Base-by-base conservation (phyloP, 768 basidiomycete genomes). In the Pleurotus tuber-regium region DNA sequence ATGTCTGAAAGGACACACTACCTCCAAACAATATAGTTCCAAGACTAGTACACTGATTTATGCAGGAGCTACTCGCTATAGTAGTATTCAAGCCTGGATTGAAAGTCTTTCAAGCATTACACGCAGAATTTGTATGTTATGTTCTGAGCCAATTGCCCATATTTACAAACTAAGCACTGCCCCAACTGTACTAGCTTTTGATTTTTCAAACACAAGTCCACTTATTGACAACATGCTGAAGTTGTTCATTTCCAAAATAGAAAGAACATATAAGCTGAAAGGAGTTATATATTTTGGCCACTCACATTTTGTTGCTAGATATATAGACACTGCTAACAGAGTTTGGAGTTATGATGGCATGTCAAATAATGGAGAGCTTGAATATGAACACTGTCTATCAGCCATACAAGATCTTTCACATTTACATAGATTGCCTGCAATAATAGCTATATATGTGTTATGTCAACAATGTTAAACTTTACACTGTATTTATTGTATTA, bases 311-410 rank as follows among this genome's bases (percentile, higher is more conserved):
- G 18, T 16, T 11, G 9, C 18, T 6, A 10, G 38, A 40, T 40
- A 40, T 19, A 19, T 40, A 19, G 38, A 40, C 18, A 7, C 6
- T 10, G 7, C 9, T 19, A 40, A 40, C 6, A 40, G 18, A 19
- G 18, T 40, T 10, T 40, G 38, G 38, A 40, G 6, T 8, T 40
- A 40, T 40, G 38, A 40, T 40, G 50, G 50, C 39, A 53, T 59
- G 4, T 19, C 40, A 2, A 31, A 31, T 14, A 31, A 31, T 31
- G 30, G 30, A 31, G 7, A 7, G 14, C 14, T 31, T 31, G 14
- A 14, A 31, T 31, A 31, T 31, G 30, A 31, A 31, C n/a, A n/a
- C n/a, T n/a, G n/a, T n/a, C n/a, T n/a, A n/a, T n/a, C n/a, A n/a
- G n/a, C n/a, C n/a, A n/a, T n/a, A n/a, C n/a, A n/a, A n/a, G n/a